These are phyloP conservation scores for Wilcoxina mikolae DNA, from an alignment of 495 filamentous ascomycete species.

Conservation along the genomic window DNA sequence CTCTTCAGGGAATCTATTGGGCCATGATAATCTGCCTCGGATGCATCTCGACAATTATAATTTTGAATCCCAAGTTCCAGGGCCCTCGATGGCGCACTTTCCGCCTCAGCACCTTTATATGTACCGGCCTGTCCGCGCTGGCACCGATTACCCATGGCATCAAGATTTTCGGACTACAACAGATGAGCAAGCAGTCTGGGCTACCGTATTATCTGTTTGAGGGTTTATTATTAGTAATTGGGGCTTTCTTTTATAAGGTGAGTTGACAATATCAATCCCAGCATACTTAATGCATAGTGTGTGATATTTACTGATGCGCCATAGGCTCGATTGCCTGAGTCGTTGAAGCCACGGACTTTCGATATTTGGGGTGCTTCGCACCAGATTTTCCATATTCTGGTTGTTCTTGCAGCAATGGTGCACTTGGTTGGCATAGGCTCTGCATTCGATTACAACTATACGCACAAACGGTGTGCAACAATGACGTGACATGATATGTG, in stretches of 20 bases:
- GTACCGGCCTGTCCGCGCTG: constrained; percentile 36
- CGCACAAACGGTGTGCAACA: not conserved
- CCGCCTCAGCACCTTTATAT: constrained; percentile 33
- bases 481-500: too few species aligned
- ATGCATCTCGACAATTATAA: constrained; percentile 29
- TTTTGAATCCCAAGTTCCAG: constrained; percentile 34
- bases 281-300: constrained; percentile 4
- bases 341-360: constrained; percentile 34
- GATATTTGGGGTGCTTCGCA: constrained; percentile 49
- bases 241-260: constrained; percentile 33
- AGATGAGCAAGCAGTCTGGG: constrained; percentile 34
- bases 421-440: constrained; percentile 44
- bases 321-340: constrained; percentile 30
- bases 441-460: constrained; percentile 31
- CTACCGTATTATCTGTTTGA: constrained; percentile 35
- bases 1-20: constrained; percentile 34
- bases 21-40: constrained; percentile 32
- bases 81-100: constrained; percentile 30
- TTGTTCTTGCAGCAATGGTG: constrained; percentile 43
- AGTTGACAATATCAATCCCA: too few species aligned
- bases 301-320: constrained; percentile 21
- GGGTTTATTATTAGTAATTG: constrained; percentile 29
- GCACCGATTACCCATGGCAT: constrained; percentile 37
- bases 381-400: constrained; percentile 51
- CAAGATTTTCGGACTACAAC: constrained; percentile 30